phyloP scores from a whole-genome alignment of 495 filamentous ascomycete genomes.

The Penicillium roqueforti region DNA sequence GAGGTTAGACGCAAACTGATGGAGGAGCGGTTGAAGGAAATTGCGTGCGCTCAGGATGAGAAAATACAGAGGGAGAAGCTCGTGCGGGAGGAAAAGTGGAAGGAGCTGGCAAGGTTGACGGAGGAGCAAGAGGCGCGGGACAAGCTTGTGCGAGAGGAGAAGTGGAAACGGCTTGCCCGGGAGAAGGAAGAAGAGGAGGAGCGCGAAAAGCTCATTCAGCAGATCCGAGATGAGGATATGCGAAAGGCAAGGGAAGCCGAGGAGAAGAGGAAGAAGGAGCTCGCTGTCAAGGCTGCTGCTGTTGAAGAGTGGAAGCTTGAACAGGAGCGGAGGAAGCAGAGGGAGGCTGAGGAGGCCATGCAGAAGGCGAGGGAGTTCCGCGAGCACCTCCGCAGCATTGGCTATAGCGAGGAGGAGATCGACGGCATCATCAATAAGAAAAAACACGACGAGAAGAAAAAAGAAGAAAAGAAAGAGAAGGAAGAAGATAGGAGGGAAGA shows the following conservation, averaged over 20 bases:
- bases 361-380: constrained; percentile 48
- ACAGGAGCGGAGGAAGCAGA: constrained; percentile 39
- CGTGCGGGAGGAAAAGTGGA: constrained; percentile 22
- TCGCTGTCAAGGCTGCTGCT: constrained; percentile 26
- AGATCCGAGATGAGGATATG: constrained; percentile 22
- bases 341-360: constrained; percentile 30
- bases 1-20: constrained; percentile 12
- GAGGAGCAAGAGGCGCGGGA: constrained; percentile 12
- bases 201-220: constrained; percentile 18
- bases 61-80: constrained; percentile 11
- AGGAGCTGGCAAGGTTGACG: constrained; percentile 16
- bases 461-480: constrained; percentile 38
- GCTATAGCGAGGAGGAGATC: constrained; percentile 45
- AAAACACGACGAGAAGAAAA: constrained; percentile 53
- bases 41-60: background rate
- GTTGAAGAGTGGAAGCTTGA: constrained; percentile 45
- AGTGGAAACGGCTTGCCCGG: constrained; percentile 17
- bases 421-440: constrained; percentile 54
- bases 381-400: constrained; percentile 35
- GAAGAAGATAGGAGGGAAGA: constrained; percentile 47
- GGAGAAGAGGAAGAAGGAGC: constrained; percentile 25
- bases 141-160: constrained; percentile 19
- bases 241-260: constrained; percentile 30
- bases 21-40: constrained; percentile 22
- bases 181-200: constrained; percentile 19